phyloP scores from a whole-genome alignment of 306 rosid genomes.

The Luffa aegyptiaca region DNA sequence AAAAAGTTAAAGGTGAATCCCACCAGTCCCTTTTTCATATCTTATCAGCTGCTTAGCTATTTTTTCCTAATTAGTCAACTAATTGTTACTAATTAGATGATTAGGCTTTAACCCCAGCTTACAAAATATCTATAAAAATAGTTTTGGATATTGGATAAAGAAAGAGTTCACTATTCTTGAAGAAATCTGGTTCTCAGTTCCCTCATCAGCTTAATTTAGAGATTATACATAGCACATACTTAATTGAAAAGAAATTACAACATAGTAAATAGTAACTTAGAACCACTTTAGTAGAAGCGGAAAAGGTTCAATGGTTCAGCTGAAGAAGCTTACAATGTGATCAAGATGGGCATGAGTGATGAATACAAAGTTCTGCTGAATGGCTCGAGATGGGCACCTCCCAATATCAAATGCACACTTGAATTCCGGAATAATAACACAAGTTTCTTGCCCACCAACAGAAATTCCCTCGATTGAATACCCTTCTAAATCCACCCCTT shows the following conservation, averaged over 20 bases:
- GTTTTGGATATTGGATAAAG: background rate
- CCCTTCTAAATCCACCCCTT: constrained; percentile 76
- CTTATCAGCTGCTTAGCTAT: background rate
- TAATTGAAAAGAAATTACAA: background rate
- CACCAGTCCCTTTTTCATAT: background rate
- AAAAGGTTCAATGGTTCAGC: background rate
- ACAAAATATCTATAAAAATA: background rate
- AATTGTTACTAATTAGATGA: background rate
- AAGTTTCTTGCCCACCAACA: constrained; percentile 90
- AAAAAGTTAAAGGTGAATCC: background rate
- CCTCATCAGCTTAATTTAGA: background rate
- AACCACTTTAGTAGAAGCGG: background rate
- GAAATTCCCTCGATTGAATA: constrained; percentile 66
- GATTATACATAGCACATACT: background rate
- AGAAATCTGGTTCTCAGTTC: background rate
- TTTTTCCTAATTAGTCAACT: background rate
- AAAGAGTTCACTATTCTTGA: background rate
- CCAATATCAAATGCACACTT: constrained; percentile 92
- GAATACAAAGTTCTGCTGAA: constrained; percentile 72
- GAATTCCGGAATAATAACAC: constrained; percentile 77
- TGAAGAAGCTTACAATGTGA: constrained; percentile 65
- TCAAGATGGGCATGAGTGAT: constrained; percentile 98
- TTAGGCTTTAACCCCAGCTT: background rate
- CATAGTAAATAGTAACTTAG: background rate
- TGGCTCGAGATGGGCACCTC: constrained; percentile 70